Evolutionary conservation across 176 grass and related monocot species (phyloP), one percentile per base, ranked within the genome.

Genomic region (Carex kokanica): DNA sequence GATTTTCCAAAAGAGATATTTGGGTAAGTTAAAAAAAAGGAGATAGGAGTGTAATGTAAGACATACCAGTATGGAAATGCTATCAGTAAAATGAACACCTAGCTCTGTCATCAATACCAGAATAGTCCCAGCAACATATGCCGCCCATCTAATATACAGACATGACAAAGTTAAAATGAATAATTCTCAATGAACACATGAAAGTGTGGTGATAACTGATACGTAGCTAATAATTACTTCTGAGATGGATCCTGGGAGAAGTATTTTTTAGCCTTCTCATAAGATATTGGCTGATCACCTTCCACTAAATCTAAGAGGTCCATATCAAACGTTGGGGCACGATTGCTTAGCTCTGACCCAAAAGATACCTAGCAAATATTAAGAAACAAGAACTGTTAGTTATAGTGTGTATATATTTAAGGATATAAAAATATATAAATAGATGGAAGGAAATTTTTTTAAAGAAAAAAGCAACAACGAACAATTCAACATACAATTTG

Each of bases 121-220:
- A 86, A 98, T 83, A 74, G 89, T 98, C 74, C 96, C 93, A 91
- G 96, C 96, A 88, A 98, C 88, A 93, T 98, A 98, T 31, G 96
- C 90, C 54, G 96, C 93, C 96, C 96, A 98, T 88, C 96, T 98
- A 87, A 87, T 41, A 72, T 63, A 83, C 56, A 80, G 12, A 86
- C n/a, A 65, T 68, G 58, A 27, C 20, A 8, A n/a, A n/a, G 3
- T 53, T 49, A 65, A 80, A 62, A 32, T 63, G 12, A 63, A 24
- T 41, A 83, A 89, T 2, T 80, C n/a, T n/a, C 45, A 15, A 54
- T 60, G 54, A 79, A 68, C 13, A 81, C 24, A 79, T 16, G 10
- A 84, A 85, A 83, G 81, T 78, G 55, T 87, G 34, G 1, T 17
- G 80, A 32, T 18, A 67, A n/a, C 52, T 7, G 9, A 74, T n/a